Evolutionary conservation across 768 basidiomycete species (phyloP).

Genomic region (Mycena haematopus): DNA sequence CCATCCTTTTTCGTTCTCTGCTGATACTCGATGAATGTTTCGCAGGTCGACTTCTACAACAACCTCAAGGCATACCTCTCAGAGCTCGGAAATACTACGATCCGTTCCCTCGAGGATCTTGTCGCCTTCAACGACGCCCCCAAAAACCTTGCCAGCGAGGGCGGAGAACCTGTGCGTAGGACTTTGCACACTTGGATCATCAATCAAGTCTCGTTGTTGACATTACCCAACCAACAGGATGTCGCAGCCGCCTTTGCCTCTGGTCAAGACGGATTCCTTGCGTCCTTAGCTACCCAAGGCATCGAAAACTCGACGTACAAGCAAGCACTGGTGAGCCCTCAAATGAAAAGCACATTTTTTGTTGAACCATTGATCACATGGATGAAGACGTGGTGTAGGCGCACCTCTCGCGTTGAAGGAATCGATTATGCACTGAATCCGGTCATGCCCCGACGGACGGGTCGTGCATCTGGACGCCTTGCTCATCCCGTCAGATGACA

Average conservation of each 20-base stretch:
- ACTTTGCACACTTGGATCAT: background rate
- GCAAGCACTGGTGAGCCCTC: conserved; percentile 21
- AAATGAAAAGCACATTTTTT: background rate
- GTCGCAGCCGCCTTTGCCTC: conserved; percentile 27
- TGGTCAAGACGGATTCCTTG: conserved; percentile 29
- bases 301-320: conserved; percentile 30
- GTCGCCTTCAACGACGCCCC: conserved; percentile 30
- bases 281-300: conserved; percentile 24
- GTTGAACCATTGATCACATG: background rate
- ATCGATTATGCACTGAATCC: conserved; percentile 31
- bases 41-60: conserved; percentile 29
- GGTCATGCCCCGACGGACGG: conserved; percentile 21
- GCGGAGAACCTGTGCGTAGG: conserved; percentile 26
- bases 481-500: conserved; percentile 30
- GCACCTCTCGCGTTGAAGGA: conserved; percentile 26
- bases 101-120: conserved; percentile 27
- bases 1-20: background rate
- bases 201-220: background rate
- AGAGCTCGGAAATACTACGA: conserved; percentile 29
- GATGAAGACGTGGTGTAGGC: conserved; percentile 26
- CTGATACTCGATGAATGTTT: background rate
- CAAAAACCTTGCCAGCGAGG: conserved; percentile 22
- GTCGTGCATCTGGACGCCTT: conserved; percentile 28
- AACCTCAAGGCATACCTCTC: conserved; percentile 28
- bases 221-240: conserved; percentile 1